Base-by-base conservation (phyloP, 208 protist genomes). In the Acanthamoeba healyi region DNA sequence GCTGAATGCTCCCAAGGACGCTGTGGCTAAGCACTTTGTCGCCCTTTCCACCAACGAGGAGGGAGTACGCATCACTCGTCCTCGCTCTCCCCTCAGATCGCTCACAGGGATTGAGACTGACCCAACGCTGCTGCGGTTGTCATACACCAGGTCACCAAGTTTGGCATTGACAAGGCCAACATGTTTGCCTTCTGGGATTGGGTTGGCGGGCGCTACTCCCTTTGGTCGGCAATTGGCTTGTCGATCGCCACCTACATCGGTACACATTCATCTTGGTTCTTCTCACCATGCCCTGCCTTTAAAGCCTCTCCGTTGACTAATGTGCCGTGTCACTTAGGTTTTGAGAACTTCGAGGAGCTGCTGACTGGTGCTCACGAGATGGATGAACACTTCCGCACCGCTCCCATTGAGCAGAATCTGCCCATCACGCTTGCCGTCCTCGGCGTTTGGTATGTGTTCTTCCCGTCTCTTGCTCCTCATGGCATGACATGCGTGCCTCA, bases 171-270 rank as follows among this genome's bases (percentile, higher is more conserved):
- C 92, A 93, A 95, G 7, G 98, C 97, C 14, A 99, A 99, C 95
- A 99, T 99, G 98, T 99, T 99, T 96, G 98, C 97, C 74, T 99
- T 99, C 96, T 99, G 98, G 98, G 98, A 99, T 95, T 99, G 99
- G 99, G 99, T 99, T 94, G 99, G 99, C 82, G 99, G 99, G 51
- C 97, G 99, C 44, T 99, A 99, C 96, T 99, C 98, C 15, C 96
- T 99, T 19, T 99, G 99, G 99, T 98, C 97, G 58, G 98, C 99
- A 44, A 99, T 99, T 94, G 99, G 99, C 44, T 93, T 99, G 26
- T 97, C 98, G 17, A 98, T 99, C 74, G 98, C 98, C 94, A 95
- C 99, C 1, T 98, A 98, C 36, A 98, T 99, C 91, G 99, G 99
- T 44, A 84, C 14, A 42, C 9, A 22, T 2, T n/a, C n/a, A n/a